Evolutionary conservation across 768 basidiomycete species (phyloP), one percentile per base, ranked within the genome.

Genomic region (Plicaturopsis crispa): DNA sequence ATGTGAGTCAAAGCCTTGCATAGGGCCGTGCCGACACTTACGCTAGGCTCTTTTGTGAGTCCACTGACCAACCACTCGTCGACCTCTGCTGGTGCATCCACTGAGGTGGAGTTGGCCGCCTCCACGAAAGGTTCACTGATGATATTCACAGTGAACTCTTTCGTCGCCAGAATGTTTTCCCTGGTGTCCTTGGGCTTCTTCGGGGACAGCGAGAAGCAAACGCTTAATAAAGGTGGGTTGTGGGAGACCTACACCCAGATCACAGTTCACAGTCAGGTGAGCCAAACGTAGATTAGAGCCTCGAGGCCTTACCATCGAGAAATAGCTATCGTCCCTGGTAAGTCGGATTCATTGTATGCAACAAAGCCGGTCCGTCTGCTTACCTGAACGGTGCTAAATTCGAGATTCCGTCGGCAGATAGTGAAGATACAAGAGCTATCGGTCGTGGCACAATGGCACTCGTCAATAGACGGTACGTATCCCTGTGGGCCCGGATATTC

Each of bases 341-440:
- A 16, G 43, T 20, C n/a, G n/a, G 24, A 28, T 24, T 36, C 33
- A 41, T 22, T 22, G n/a, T n/a, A n/a, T n/a, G n/a, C n/a, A n/a
- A n/a, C n/a, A n/a, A n/a, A n/a, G n/a, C n/a, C n/a, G n/a, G n/a
- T n/a, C n/a, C n/a, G n/a, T n/a, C n/a, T 13, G 49, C 56, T 44
- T 52, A 77, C 70, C 80, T 83, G 59, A 81, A 80, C 1, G 78
- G 75, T 4, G 80, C 78, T 33, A 85, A 69, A 57, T 83, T 85
- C 12, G 61, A 56, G 4, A 62, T 48, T 2, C 73, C 77, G 39
- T 67, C 55, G 4, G 48, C 41, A n/a, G 73, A 72, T 28, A 78
- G 41, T 6, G 79, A 70, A 10, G 80, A 81, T 24, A 84, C 70
- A 43, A 84, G 70, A 2, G 77, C 82, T 36, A 84, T 72, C 10